Conservation (phyloP, 257 asterid species). For the Solanum tarijense region DNA sequence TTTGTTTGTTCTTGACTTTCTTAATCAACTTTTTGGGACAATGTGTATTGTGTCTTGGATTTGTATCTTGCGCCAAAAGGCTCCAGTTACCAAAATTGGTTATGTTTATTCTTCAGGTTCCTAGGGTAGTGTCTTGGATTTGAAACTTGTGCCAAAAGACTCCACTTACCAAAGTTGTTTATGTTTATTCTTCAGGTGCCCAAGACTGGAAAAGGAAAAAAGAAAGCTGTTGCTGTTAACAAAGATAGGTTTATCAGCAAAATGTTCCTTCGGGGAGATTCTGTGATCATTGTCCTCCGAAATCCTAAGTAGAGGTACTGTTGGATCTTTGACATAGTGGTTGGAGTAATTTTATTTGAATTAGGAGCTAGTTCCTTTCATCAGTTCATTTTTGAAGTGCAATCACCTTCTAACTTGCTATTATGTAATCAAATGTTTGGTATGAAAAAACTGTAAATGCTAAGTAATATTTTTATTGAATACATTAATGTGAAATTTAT, state of each 20-base stretch:
- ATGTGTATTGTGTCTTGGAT: background rate
- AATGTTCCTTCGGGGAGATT: slow-evolving; percentile 92
- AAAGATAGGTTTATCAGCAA: slow-evolving; percentile 80
- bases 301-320: slow-evolving; percentile 63
- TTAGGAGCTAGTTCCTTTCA: background rate
- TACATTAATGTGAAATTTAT: background rate
- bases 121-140: slow-evolving; percentile 9
- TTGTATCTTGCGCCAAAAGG: background rate
- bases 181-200: slow-evolving; percentile 33
- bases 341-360: background rate
- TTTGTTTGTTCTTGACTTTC: background rate
- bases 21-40: background rate
- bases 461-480: background rate
- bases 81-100: background rate
- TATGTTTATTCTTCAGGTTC: slow-evolving; percentile 25
- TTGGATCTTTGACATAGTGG: background rate
- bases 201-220: slow-evolving; percentile 83
- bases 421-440: background rate
- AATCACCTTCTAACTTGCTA: background rate
- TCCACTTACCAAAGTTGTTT: background rate
- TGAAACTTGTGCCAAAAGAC: background rate
- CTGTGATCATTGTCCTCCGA: slow-evolving; percentile 80
- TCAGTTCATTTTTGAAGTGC: background rate
- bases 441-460: background rate
- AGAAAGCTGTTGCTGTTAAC: slow-evolving; percentile 81